Evolutionary conservation across 1,284 basidiomycete species (phyloP), one percentile per base, ranked within the genome.

Genomic region (Erythrobasidium hasegawianum): DNA sequence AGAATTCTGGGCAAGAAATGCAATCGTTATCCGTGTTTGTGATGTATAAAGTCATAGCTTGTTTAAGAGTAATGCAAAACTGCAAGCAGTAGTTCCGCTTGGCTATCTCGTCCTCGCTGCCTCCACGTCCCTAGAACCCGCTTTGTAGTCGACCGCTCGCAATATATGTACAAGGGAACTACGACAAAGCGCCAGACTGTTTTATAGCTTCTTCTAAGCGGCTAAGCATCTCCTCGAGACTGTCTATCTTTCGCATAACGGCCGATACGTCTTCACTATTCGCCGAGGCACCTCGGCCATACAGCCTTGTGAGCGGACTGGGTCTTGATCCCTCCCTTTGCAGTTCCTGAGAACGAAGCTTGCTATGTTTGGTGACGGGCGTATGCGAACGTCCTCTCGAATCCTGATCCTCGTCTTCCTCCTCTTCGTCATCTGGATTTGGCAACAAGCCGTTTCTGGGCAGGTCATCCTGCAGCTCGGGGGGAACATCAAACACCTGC

Each of bases 141-240:
- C n/a, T n/a, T n/a, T n/a, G n/a, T n/a, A n/a, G n/a, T n/a, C n/a
- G n/a, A n/a, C n/a, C n/a, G n/a, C n/a, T n/a, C 33, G 33, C 11
- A 5, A 11, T 11, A 11, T 33, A 33, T 33, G 4, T 33, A 33
- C 33, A 33, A 11, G n/a, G n/a, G 11, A 11, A 33, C 33, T 33
- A 47, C 16, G 43, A 47, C 43, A 47, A 47, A 5, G 43, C 43
- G 43, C 43, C 43, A 47, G 43, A 47, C 16, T n/a, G 22, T 26
- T 27, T 53, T 8, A 53, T 53, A 16, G 22, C 50, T 8, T 53
- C 50, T 16, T 53, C 50, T 53, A 53, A 24, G 18, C 50, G 50
- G 16, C 16, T 29, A 5, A 53, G n/a, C 22, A 53, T 29, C 16
- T 29, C 50, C 20, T 53, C 50, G n/a, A 53, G 18, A n/a, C 50